Base-by-base conservation (phyloP, 2,329 filamentous ascomycete species). In the Stachybotrys chartarum region DNA sequence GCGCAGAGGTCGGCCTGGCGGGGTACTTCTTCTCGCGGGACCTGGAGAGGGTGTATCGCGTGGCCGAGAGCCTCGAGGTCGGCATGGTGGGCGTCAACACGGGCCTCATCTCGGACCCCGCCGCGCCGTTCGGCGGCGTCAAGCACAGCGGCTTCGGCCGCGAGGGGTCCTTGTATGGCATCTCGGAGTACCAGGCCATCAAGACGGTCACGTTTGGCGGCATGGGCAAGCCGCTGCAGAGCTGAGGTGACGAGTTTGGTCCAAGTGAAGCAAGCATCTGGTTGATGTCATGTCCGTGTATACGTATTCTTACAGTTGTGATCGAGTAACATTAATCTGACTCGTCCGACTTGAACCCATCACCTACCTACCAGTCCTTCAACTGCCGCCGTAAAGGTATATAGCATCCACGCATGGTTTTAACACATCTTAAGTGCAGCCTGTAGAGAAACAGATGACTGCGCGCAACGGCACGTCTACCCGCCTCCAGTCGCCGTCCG, bases 61-160 rank as follows among this genome's bases (percentile, higher is more conserved):
- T 90, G 0, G 82, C 85, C 0, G 86, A 89, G 72, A 78, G 79
- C 16, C 74, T 95, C 45, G 88, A 95, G 68, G 88, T 93, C 1
- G 91, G 90, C 54, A 95, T 95, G 91, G 83, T 95, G 1, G 90
- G 90, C 55, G 84, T 92, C 57, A 93, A 93, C 72, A 91, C 88
- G 1, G 89, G 89, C 31, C 63, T 86, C 52, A 80, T 84, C 59
- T 83, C 80, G 2, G 82, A 84, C 57, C 72, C 77, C 11, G 80
- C 80, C 0, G 69, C 79, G 54, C 82, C 82, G 0, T 94, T 94
- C 66, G 90, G 90, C 16, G 90, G 90, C 61, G 85, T 94, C 50
- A 94, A 94, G 74, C 79, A 91, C 73, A 90, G 85, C 63, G 90
- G 90, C 1, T 91, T 91, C 63, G 90, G 90, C 3, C 77, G 88